These are phyloP conservation scores for Diaporthe eres DNA, from an alignment of 2,329 filamentous ascomycete genomes.

Conservation along the genomic window DNA sequence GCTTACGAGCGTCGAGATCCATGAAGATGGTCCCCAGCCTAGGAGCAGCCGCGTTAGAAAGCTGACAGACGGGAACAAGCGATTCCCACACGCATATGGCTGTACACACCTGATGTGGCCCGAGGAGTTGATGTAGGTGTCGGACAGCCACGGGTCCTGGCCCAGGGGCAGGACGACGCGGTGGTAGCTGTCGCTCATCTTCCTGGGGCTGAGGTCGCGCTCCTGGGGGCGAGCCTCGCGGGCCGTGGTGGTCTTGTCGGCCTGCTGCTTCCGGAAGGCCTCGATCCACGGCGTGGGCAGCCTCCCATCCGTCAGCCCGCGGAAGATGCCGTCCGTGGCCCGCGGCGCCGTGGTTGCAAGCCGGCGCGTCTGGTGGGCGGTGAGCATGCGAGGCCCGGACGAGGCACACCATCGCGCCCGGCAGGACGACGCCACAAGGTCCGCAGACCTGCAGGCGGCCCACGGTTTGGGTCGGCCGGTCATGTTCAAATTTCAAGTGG, in stretches of 20 bases:
- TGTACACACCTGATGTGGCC: constrained; percentile 77
- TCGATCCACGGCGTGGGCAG: constrained; percentile 76
- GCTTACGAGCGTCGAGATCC: constrained; percentile 77
- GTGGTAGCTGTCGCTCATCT: constrained; percentile 80
- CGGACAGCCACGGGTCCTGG: constrained; percentile 82
- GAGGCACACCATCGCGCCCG: neutral
- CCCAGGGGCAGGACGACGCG: constrained; percentile 76
- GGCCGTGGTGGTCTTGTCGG: constrained; percentile 50
- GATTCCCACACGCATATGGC: constrained; percentile 36
- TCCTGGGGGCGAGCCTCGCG: constrained; percentile 44
- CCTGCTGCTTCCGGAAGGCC: constrained; percentile 70
- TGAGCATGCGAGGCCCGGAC: neutral
- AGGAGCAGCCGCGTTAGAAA: neutral
- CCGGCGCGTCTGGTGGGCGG: constrained; percentile 38
- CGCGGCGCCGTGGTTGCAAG: constrained; percentile 46
- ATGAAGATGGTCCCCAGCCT: constrained; percentile 82
- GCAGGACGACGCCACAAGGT: neutral
- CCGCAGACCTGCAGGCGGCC: neutral
- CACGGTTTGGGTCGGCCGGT: neutral
- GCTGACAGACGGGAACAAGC: too few species aligned
- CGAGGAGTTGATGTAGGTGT: constrained; percentile 82
- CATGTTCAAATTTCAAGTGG: neutral
- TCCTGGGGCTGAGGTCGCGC: constrained; percentile 74
- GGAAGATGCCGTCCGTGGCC: constrained; percentile 55
- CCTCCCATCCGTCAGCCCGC: constrained; percentile 52